A percentile compares a stretch with the other conserved stretches of the same genome.
phyloP scores from a whole-genome alignment of 2,329 filamentous ascomycete genomes.

The Ceratocystis albifundus region DNA sequence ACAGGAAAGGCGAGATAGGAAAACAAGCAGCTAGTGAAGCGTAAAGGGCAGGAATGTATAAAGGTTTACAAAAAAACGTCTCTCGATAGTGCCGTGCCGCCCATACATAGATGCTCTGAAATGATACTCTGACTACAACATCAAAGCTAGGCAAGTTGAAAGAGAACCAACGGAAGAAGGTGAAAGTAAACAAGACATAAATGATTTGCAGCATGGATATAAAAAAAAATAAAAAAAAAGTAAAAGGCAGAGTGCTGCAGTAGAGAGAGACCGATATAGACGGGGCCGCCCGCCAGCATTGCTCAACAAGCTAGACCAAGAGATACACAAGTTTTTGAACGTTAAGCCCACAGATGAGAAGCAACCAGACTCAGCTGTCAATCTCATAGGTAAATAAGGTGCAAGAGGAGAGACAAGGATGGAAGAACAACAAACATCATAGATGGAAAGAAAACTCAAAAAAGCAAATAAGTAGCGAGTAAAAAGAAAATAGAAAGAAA shows the following conservation, averaged over 20 bases:
- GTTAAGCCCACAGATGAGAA: not conserved
- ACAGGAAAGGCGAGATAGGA: not conserved
- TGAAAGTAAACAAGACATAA: not conserved
- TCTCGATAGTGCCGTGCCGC: not conserved
- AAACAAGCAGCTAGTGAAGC: not conserved
- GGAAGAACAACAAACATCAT: conserved; percentile 51
- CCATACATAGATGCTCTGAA: not conserved
- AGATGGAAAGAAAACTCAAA: not conserved
- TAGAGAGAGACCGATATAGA: not conserved
- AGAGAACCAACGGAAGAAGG: not conserved
- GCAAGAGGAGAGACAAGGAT: conserved; percentile 34
- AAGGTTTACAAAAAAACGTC: not conserved
- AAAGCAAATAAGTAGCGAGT: conserved; percentile 1
- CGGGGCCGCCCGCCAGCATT: not conserved
- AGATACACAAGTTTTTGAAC: not conserved
- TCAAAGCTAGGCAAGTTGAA: not conserved
- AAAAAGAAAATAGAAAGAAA: not conserved
- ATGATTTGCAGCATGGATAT: conserved; percentile 6
- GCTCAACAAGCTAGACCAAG: not conserved
- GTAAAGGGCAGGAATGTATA: not conserved
- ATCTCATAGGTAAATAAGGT: not conserved
- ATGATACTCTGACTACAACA: not conserved
- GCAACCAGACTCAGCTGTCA: not conserved
- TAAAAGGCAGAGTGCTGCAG: not conserved
- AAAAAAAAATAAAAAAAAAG: conserved; percentile 10